These are phyloP conservation scores for Colletotrichum chrysophilum DNA, from an alignment of 2,329 filamentous ascomycete species.

Conservation along the genomic window DNA sequence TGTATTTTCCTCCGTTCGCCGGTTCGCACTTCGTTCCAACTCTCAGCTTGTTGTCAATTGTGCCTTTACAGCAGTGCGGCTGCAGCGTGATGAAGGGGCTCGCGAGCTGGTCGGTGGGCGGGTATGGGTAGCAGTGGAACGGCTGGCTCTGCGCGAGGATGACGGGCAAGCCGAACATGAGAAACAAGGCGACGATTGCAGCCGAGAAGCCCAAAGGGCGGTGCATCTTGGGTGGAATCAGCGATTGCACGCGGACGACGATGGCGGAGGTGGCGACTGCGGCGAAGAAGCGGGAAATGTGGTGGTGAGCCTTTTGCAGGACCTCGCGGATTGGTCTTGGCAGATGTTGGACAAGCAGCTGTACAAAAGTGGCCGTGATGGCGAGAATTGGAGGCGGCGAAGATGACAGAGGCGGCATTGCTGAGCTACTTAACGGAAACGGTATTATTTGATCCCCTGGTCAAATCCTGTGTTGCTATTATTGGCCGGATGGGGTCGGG, in stretches of 20 bases:
- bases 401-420: background rate
- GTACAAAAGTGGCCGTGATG: constrained; percentile 14
- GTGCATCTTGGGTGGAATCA: constrained; percentile 13
- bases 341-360: constrained; percentile 13
- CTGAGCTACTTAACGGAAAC: background rate
- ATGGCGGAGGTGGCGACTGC: background rate
- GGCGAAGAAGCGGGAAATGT: background rate
- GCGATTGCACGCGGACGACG: constrained; percentile 4
- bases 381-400: constrained; percentile 17
- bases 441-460: background rate
- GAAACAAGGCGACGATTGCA: background rate
- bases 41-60: constrained; percentile 10
- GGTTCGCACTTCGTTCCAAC: constrained; percentile 6
- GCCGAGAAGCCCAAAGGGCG: constrained; percentile 13
- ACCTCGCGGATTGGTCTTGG: constrained; percentile 11
- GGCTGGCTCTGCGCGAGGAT: constrained; percentile 16
- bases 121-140: constrained; percentile 21
- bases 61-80: constrained; percentile 17
- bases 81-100: constrained; percentile 12
- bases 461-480: background rate
- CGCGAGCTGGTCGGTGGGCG: background rate
- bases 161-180: constrained; percentile 11
- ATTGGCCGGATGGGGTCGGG: background rate
- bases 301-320: background rate
- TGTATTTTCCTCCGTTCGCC: constrained; percentile 10